Evolutionary conservation across 208 protist species (phyloP), one percentile per base, ranked within the genome.

Genomic region (Blastocrithidia nonstop): DNA sequence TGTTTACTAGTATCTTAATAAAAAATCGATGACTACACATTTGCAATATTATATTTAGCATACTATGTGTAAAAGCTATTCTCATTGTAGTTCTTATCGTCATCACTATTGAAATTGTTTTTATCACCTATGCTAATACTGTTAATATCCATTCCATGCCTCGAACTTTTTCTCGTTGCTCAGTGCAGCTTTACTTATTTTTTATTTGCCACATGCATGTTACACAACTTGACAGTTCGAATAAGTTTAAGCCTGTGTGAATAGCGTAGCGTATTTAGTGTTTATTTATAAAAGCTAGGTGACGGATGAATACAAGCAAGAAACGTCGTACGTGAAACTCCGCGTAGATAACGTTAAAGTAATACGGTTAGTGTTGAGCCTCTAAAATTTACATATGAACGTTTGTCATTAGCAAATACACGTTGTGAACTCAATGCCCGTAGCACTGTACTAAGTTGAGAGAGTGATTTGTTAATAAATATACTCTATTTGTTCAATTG

Each of bases 401-500:
- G 28, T 15, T 16, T 58, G 32, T 66, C 66, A 32, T 81, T 68
- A 19, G 69, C 47, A 20, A 50, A 53, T 2, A 60, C 38, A 0
- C 56, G 55, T 35, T 79, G 65, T 32, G 23, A 50, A 60, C 76
- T 85, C 15, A 93, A 65, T 6, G 78, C 78, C 71, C 87, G 67
- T 33, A 93, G 61, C 38, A 93, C 83, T 7, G 83, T 93, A 50
- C 78, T 85, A 24, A 93, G 73, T 4, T 76, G 78, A 1, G 75
- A 87, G 33, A 93, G 73, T 0, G 78, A 87, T 48, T 85, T 93
- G 56, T 93, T 93, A 49, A 93, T 93, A 31, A 75, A 59, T 45
- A 93, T 86, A 42, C 78, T 93, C 56, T 93, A 78, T 37, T 74
- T 75, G 50, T 87, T 93, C 6, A 88, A 64, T 50, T 87, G 71